Percentiles rank a stretch among this genome's conserved stretches.
Evolutionary conservation across 2,329 filamentous ascomycete genomes (phyloP).

Genomic region (Xylaria sp.): DNA sequence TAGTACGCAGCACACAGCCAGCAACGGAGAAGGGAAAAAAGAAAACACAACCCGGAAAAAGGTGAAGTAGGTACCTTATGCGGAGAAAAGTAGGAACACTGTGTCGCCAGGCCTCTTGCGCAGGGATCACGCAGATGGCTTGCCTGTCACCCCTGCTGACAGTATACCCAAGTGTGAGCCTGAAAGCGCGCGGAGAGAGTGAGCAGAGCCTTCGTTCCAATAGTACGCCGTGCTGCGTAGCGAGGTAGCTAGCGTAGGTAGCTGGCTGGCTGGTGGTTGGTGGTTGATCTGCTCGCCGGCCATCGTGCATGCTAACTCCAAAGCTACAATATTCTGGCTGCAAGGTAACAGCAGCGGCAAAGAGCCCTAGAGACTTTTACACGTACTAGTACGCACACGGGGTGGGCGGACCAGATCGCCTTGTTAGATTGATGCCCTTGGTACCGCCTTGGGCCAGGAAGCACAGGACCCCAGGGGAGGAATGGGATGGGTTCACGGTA

Average conservation of each 20-base stretch:
- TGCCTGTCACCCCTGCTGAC: constrained; percentile 26
- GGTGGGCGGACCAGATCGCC: neutral
- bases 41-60: constrained; percentile 11
- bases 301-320: constrained; percentile 26
- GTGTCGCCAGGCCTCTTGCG: constrained; percentile 19
- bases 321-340: constrained; percentile 20
- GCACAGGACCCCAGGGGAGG: constrained; percentile 19
- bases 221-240: constrained; percentile 17
- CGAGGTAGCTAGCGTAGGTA: neutral
- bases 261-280: constrained; percentile 19
- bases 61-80: constrained; percentile 18
- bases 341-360: constrained; percentile 33
- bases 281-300: constrained; percentile 26
- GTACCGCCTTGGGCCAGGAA: constrained; percentile 12
- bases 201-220: constrained; percentile 7
- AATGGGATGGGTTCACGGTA: constrained; percentile 8
- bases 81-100: constrained; percentile 26
- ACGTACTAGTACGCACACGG: neutral
- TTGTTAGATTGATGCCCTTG: constrained; percentile 25
- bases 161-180: constrained; percentile 12
- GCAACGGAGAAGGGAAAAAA: constrained; percentile 30
- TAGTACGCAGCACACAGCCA: constrained; percentile 19
- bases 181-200: constrained; percentile 20
- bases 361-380: constrained; percentile 2
- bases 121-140: constrained; percentile 31